These are phyloP conservation scores for Elongisporangium prolatum DNA, from an alignment of 352 stramenopile genomes.

Conservation along the genomic window DNA sequence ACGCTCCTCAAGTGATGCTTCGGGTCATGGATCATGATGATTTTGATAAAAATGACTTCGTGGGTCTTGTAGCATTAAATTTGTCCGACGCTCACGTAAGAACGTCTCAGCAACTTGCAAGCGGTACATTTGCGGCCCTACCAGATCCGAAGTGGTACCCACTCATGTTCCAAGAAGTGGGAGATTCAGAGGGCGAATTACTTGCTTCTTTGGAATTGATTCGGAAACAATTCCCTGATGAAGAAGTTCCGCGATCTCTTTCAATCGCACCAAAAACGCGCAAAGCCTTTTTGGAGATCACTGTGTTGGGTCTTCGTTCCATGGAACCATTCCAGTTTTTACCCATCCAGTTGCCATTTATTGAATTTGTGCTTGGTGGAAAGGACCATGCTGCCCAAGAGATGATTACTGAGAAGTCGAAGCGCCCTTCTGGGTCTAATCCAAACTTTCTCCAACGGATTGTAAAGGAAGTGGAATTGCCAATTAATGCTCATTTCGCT, in stretches of 20 bases:
- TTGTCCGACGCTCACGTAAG: slow-evolving; percentile 66
- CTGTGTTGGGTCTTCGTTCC: slow-evolving; percentile 77
- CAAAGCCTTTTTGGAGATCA: slow-evolving; percentile 82
- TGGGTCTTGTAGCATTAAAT: slow-evolving; percentile 58
- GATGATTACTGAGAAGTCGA: slow-evolving; percentile 86
- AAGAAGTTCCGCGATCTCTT: slow-evolving; percentile 40
- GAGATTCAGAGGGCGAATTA: slow-evolving; percentile 78
- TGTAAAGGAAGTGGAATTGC: slow-evolving; percentile 83
- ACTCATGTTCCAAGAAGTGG: slow-evolving; percentile 73
- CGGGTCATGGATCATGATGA: slow-evolving; percentile 81
- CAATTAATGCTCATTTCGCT: slow-evolving; percentile 84
- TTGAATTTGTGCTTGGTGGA: slow-evolving; percentile 86
- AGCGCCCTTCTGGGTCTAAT: slow-evolving; percentile 71
- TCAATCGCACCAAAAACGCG: slow-evolving; percentile 59
- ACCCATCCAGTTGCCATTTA: slow-evolving; percentile 80
- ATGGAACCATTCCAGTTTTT: slow-evolving; percentile 89
- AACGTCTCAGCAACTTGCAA: slow-evolving; percentile 49
- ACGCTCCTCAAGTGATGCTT: slow-evolving; percentile 72
- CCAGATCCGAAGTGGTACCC: slow-evolving; percentile 73
- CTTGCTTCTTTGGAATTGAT: slow-evolving; percentile 75
- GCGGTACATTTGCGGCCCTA: slow-evolving; percentile 31
- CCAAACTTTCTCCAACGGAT: slow-evolving; percentile 90
- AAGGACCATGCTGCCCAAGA: slow-evolving; percentile 75
- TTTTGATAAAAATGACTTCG: slow-evolving; percentile 68
- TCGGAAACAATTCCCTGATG: slow-evolving; percentile 63